Base-by-base conservation (phyloP, 805 yeast species). In the Candida suzukii region DNA sequence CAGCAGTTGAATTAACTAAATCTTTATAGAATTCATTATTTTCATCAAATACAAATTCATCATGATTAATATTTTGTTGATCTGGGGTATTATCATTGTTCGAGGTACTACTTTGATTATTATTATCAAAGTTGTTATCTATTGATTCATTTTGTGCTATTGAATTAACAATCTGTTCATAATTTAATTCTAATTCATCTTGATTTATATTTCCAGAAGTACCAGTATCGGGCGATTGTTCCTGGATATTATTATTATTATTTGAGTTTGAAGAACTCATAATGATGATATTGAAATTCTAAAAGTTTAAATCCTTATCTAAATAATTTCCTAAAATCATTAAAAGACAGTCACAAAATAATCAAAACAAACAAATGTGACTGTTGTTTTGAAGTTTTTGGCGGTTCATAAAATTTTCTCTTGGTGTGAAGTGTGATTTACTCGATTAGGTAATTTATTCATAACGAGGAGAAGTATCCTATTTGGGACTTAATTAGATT, bases 21-120 rank as follows among this genome's bases (percentile, higher is more conserved):
- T 44, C 39, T 29, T 41, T 40, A 32, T 46, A 46, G 14, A 50
- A 41, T 9, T 47, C 49, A 28, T 37, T 38, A n/a, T 40, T 32
- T 14, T 35, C 43, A 12, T 40, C 43, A 24, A 20, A 21, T 40
- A n/a, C 39, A 39, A 22, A 24, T 10, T 24, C 20, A 16, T 24
- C 37, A 24, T 31, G 21, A 19, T 31, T 31, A 4, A 3, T 11
- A 14, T 18, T 19, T 9, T 31, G 4, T 12, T 34, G 21, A 12
- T 24, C 10, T 5, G 17, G 19, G 20, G 18, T 34, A 21, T 34
- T 14, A 34, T 22, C n/a, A 34, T 34, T 22, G n/a, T 34, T 12
- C 18, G 18, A 12, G 32, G 19, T 29, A 29, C 19, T 29, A 29
- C 19, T n/a, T n/a, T n/a, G n/a, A n/a, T n/a, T n/a, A n/a, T n/a